phyloP scores from a whole-genome alignment of 345 rosid genomes.

The Cardamine resedifolia region DNA sequence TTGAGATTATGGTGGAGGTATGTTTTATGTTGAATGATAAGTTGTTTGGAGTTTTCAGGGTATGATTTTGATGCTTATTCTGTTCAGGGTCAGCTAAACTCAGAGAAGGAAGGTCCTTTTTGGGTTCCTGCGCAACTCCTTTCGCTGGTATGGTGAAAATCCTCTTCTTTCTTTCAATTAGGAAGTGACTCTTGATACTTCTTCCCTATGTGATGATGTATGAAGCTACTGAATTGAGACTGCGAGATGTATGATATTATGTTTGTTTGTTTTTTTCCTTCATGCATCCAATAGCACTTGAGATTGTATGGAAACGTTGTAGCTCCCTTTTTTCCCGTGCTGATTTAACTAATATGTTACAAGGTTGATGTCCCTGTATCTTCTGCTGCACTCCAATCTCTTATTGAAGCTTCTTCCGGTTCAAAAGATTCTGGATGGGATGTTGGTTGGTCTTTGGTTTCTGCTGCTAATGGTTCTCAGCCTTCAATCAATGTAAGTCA shows the following conservation, averaged over 20 bases:
- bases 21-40: slow-evolving; percentile 24
- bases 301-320: not conserved
- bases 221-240: not conserved
- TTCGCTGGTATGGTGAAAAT: slow-evolving; percentile 52
- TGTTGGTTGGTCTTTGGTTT: slow-evolving; percentile 89
- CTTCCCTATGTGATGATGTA: not conserved
- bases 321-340: slow-evolving; percentile 14
- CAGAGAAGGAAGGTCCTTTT: slow-evolving; percentile 41
- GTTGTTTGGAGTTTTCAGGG: slow-evolving; percentile 1
- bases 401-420: slow-evolving; percentile 71
- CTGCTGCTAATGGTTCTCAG: slow-evolving; percentile 47
- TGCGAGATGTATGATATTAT: not conserved
- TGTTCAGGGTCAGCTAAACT: slow-evolving; percentile 46
- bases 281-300: not conserved
- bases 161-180: slow-evolving; percentile 1
- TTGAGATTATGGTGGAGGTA: slow-evolving; percentile 86
- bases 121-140: slow-evolving; percentile 63
- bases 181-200: not conserved
- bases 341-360: slow-evolving; percentile 30
- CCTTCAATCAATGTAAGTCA: slow-evolving; percentile 36
- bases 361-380: slow-evolving; percentile 87
- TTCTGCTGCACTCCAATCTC: slow-evolving; percentile 68
- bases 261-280: not conserved
- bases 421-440: slow-evolving; percentile 79
- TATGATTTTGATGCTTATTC: slow-evolving; percentile 20